Evolutionary conservation across 176 grass and related monocot species (phyloP).

Genomic region (Chloris gayana): DNA sequence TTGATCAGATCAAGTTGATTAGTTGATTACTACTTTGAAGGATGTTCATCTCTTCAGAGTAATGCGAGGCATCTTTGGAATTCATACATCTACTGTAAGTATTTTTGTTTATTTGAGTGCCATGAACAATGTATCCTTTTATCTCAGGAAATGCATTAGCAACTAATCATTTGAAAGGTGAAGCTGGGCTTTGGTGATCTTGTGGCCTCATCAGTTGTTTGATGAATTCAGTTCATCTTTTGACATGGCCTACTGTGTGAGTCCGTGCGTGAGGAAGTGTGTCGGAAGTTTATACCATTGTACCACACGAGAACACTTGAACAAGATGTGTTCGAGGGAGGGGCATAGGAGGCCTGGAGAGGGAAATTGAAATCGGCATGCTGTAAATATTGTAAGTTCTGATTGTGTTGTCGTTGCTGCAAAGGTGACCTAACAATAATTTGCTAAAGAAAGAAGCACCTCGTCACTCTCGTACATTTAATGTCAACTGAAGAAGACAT

Average conservation of each 20-base stretch:
- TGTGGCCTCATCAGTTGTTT: neutral
- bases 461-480: neutral
- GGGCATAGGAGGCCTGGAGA: neutral
- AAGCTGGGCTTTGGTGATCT: neutral
- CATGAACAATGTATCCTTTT: too few relatives aligned
- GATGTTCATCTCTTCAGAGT: conserved; percentile 36
- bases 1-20: too few relatives aligned
- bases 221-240: neutral
- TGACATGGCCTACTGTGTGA: neutral
- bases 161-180: too few relatives aligned
- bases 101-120: neutral
- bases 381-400: neutral
- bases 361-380: neutral
- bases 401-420: too few relatives aligned
- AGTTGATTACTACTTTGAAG: too few relatives aligned
- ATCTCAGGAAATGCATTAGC: too few relatives aligned
- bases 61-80: conserved; percentile 88
- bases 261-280: neutral
- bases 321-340: too few relatives aligned
- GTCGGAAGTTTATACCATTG: neutral
- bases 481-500: neutral
- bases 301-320: too few relatives aligned
- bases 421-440: too few relatives aligned
- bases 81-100: conserved; percentile 87
- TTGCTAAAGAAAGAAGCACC: too few relatives aligned